phyloP scores from a whole-genome alignment of 306 rosid species.

The Quercus suber region DNA sequence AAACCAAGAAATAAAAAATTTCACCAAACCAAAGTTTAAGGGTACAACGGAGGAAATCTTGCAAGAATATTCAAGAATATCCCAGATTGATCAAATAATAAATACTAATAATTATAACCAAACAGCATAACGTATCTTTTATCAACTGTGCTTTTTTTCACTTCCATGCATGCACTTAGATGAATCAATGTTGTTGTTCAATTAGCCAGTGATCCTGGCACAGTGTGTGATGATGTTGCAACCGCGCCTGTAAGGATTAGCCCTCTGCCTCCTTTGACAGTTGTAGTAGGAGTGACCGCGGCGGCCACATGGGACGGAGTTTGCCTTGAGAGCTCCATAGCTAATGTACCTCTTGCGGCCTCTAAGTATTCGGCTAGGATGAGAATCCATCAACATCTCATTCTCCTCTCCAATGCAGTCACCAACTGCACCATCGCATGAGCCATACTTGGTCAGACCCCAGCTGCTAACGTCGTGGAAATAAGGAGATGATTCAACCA shows the following conservation, averaged over 20 bases:
- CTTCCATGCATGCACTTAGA: not conserved
- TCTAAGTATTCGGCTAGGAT: not conserved
- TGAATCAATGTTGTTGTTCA: not conserved
- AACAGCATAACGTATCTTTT: not conserved
- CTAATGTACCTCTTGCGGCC: slow-evolving; percentile 16
- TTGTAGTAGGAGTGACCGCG: slow-evolving; percentile 56
- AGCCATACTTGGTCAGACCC: not conserved
- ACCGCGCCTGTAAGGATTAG: slow-evolving; percentile 48
- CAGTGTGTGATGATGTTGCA: slow-evolving; percentile 45
- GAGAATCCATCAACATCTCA: slow-evolving; percentile 41
- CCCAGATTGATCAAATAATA: not conserved
- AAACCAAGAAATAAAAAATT: not conserved
- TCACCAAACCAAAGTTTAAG: not conserved
- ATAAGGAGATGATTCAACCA: slow-evolving; percentile 27
- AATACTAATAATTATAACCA: not conserved
- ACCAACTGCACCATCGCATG: slow-evolving; percentile 3
- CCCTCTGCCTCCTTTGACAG: slow-evolving; percentile 25
- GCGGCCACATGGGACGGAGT: slow-evolving; percentile 33
- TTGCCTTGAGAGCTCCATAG: slow-evolving; percentile 29
- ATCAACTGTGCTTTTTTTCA: not conserved
- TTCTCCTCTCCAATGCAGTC: slow-evolving; percentile 34
- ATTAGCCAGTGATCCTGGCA: slow-evolving; percentile 33
- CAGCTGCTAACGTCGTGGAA: slow-evolving; percentile 2
- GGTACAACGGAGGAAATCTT: not conserved
- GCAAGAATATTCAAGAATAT: not conserved